Evolutionary conservation across 2,329 filamentous ascomycete genomes (phyloP).

Genomic region (Domatiomyces globalis): DNA sequence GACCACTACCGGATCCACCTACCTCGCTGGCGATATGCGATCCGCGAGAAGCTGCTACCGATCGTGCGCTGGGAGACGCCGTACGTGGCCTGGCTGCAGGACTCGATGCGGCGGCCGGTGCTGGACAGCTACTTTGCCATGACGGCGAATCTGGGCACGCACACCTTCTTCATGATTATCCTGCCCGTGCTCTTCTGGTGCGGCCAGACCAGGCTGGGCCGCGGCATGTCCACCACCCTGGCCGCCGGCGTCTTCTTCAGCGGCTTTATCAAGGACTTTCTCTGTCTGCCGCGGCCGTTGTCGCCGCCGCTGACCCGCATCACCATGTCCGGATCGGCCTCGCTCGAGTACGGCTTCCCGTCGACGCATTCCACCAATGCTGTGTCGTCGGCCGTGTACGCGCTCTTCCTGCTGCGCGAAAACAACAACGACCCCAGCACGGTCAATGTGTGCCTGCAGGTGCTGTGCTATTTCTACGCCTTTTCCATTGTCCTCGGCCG

Average conservation of each 20-base stretch:
- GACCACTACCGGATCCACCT: slow-evolving; percentile 74
- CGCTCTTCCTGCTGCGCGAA: slow-evolving; percentile 51
- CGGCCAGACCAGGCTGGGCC: slow-evolving; percentile 68
- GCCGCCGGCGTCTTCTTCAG: slow-evolving; percentile 72
- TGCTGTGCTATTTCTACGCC: slow-evolving; percentile 68
- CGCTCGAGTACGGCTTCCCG: slow-evolving; percentile 92
- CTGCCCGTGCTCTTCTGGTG: slow-evolving; percentile 96
- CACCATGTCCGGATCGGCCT: slow-evolving; percentile 91
- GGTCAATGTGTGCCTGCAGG: slow-evolving; percentile 50
- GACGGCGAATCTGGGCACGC: slow-evolving; percentile 88
- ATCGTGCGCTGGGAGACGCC: slow-evolving; percentile 90
- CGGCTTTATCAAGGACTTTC: slow-evolving; percentile 85
- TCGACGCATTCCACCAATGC: slow-evolving; percentile 96
- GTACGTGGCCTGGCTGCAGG: slow-evolving; percentile 77
- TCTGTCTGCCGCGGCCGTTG: slow-evolving; percentile 79
- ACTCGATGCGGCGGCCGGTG: slow-evolving; percentile 60
- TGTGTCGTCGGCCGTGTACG: slow-evolving; percentile 81
- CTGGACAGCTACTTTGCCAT: slow-evolving; percentile 96
- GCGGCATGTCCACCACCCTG: slow-evolving; percentile 59
- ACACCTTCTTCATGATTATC: slow-evolving; percentile 97
- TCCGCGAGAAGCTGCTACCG: slow-evolving; percentile 71
- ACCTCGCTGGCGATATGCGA: slow-evolving; percentile 72
- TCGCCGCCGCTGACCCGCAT: slow-evolving; percentile 87
- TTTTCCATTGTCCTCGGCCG: slow-evolving; percentile 79
- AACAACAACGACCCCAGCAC: slow-evolving; percentile 28